phyloP scores from a whole-genome alignment of 2,329 filamentous ascomycete species.

The Colletotrichum phormii region DNA sequence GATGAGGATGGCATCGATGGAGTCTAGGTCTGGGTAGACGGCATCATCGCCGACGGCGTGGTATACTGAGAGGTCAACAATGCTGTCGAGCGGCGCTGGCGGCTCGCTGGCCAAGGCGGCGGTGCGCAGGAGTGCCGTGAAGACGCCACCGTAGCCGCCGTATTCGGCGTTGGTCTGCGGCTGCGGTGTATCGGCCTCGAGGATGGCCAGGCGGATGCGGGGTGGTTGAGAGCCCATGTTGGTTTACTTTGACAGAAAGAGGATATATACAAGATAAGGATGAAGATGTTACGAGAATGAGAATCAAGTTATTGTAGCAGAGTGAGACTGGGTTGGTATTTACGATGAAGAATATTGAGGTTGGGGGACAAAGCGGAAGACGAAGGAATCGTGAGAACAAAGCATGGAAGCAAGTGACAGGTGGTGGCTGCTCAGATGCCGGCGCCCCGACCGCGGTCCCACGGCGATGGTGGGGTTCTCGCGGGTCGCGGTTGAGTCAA shows the following conservation, averaged over 20 bases:
- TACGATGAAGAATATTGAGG: background rate
- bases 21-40: conserved; percentile 77
- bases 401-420: background rate
- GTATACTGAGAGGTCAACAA: conserved; percentile 72
- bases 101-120: conserved; percentile 61
- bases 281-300: background rate
- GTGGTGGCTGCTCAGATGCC: background rate
- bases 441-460: conserved; percentile 18
- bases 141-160: conserved; percentile 79
- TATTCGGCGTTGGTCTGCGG: conserved; percentile 73
- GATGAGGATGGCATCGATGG: conserved; percentile 85
- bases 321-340: background rate
- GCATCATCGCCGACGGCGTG: conserved; percentile 76
- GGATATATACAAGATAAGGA: background rate
- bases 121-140: conserved; percentile 68
- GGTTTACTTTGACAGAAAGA: background rate
- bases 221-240: conserved; percentile 39
- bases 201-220: conserved; percentile 83
- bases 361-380: background rate
- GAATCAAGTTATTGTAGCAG: too few species aligned
- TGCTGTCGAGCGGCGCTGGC: conserved; percentile 53
- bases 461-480: conserved; percentile 2
- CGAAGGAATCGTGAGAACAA: conserved; percentile 8
- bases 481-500: conserved; percentile 22
- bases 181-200: conserved; percentile 87